Conservation (phyloP, 176 grass and related monocot genomes). For the Alloteropsis semialata region DNA sequence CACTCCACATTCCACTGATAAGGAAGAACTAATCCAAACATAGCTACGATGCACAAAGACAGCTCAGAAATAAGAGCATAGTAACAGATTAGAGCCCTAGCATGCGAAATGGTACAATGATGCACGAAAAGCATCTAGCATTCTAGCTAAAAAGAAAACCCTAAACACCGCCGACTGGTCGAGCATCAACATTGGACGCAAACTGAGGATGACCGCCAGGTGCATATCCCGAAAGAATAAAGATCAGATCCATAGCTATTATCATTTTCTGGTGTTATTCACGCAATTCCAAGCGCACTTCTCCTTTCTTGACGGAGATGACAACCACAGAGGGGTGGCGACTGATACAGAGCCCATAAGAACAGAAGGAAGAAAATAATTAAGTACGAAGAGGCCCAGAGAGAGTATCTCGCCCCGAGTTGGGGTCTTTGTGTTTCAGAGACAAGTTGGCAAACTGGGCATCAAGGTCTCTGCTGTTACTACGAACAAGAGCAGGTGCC, state of each 20-base stretch:
- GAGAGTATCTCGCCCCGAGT: conserved; percentile 41
- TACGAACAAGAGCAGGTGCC: conserved; percentile 43
- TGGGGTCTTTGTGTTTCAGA: conserved; percentile 83
- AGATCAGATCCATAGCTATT: conserved; percentile 56
- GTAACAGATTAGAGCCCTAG: conserved; percentile 46
- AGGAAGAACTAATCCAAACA: conserved; percentile 22
- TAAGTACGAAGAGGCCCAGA: conserved; percentile 63
- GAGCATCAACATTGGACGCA: conserved; percentile 70
- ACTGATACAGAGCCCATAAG: conserved; percentile 36
- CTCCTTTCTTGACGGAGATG: conserved; percentile 47
- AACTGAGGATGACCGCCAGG: conserved; percentile 82
- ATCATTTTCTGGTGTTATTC: conserved; percentile 50
- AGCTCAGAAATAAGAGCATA: conserved; percentile 22
- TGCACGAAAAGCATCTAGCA: conserved; percentile 62
- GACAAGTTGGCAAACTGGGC: conserved; percentile 82
- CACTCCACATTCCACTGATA: conserved; percentile 54
- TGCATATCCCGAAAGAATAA: conserved; percentile 65
- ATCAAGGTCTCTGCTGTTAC: conserved; percentile 88
- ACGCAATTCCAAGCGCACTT: conserved; percentile 28
- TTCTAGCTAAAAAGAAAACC: conserved; percentile 60
- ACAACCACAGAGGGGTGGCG: conserved; percentile 17
- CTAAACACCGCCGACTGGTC: conserved; percentile 87
- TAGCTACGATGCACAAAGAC: conserved; percentile 2
- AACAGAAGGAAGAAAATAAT: conserved; percentile 26
- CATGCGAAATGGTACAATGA: conserved; percentile 46